Conservation (phyloP, 2,329 filamentous ascomycete genomes). For the Chaetomium globosum region DNA sequence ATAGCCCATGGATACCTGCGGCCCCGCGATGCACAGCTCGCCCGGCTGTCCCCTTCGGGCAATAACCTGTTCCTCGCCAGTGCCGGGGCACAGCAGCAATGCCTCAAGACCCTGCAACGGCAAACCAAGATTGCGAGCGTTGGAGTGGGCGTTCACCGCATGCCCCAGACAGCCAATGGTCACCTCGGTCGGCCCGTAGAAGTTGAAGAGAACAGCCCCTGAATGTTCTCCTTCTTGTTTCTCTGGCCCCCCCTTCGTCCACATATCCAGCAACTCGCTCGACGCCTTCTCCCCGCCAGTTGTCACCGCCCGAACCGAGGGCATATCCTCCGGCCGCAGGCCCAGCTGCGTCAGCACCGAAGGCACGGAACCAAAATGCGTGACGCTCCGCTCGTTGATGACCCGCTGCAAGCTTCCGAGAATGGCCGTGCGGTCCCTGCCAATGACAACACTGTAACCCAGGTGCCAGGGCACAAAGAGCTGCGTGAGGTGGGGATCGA, state of each 20-base stretch:
- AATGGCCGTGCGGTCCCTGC: not conserved
- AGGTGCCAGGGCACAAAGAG: not conserved
- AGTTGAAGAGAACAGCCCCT: not conserved
- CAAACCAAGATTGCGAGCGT: not conserved
- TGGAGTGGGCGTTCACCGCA: not conserved
- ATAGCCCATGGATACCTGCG: not conserved
- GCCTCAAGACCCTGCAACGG: not conserved
- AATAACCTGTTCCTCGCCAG: not conserved
- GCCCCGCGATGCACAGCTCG: not conserved
- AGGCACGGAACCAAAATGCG: not conserved
- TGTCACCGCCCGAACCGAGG: not conserved
- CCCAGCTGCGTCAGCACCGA: not conserved
- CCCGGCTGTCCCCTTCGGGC: not conserved
- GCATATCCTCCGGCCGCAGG: not conserved
- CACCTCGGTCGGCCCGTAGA: not conserved
- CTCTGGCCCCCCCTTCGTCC: not conserved
- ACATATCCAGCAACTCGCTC: not conserved
- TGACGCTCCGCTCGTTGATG: not conserved
- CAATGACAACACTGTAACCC: not conserved
- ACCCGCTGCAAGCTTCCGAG: not conserved
- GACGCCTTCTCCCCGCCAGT: not conserved
- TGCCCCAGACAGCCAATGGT: not conserved
- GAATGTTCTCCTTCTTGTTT: not conserved
- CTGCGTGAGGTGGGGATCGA: not conserved
- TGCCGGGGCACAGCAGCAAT: not conserved